Conservation (phyloP, 305 asterid species). For the Nicotiana rustica region DNA sequence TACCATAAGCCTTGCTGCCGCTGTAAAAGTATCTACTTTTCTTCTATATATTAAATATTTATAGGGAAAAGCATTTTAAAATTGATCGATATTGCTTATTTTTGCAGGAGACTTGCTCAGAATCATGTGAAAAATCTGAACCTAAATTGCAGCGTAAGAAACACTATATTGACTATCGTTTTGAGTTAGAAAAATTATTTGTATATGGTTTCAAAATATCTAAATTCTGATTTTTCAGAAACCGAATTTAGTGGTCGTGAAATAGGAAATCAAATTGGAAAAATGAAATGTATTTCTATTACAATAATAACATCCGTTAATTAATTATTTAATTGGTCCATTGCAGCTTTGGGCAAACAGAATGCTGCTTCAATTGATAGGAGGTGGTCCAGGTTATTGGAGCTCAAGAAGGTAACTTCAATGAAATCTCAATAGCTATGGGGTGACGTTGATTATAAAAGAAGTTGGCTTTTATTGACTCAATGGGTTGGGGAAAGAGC, state of each 20-base stretch:
- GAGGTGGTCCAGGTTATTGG: slow-evolving; percentile 83
- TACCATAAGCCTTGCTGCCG: slow-evolving; percentile 67
- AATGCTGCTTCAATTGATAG: slow-evolving; percentile 69
- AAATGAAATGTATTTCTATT: background rate
- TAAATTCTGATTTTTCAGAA: no score
- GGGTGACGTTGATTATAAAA: no score
- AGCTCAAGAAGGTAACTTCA: slow-evolving; percentile 55
- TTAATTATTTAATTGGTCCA: slow-evolving; percentile 8
- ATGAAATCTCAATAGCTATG: slow-evolving; percentile 5
- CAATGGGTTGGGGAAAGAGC: no score
- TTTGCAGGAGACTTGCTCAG: slow-evolving; percentile 88
- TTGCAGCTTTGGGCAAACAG: slow-evolving; percentile 71
- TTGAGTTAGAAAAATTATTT: no score
- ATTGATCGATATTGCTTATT: background rate
- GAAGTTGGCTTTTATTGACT: background rate
- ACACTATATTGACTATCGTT: no score
- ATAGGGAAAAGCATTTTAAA: background rate
- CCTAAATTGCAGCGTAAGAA: slow-evolving; percentile 73
- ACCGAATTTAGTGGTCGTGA: background rate
- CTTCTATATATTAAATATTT: background rate
- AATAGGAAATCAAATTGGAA: background rate
- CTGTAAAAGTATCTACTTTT: slow-evolving; percentile 58
- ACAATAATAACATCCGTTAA: background rate
- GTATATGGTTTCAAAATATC: no score
- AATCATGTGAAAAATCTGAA: slow-evolving; percentile 71